Conservation (phyloP, 345 rosid species). For the Trapa incisa region DNA sequence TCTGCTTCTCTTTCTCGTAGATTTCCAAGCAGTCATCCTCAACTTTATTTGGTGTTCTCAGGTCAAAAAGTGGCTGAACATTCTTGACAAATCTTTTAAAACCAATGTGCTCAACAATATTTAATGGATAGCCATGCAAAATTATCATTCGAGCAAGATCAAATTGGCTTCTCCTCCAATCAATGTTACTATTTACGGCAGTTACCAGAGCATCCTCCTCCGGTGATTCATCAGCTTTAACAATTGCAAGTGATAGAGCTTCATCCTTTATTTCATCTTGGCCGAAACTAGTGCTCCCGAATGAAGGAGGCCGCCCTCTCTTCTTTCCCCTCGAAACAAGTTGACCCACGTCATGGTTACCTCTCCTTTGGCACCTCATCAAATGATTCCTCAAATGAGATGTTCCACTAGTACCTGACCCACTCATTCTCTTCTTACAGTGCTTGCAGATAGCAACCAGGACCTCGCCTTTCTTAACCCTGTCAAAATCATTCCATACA, state of each 20-base stretch:
- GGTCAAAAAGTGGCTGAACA: slow-evolving; percentile 56
- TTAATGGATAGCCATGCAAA: slow-evolving; percentile 54
- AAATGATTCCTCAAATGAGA: slow-evolving; percentile 75
- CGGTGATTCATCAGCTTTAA: slow-evolving; percentile 36
- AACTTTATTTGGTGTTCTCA: slow-evolving; percentile 34
- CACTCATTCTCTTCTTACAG: slow-evolving; percentile 65
- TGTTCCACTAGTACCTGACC: slow-evolving; percentile 77
- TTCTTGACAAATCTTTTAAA: slow-evolving; percentile 58
- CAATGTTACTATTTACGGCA: slow-evolving; percentile 16
- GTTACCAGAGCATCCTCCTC: slow-evolving; percentile 21
- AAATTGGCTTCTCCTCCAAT: slow-evolving; percentile 56
- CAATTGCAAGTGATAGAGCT: slow-evolving; percentile 31
- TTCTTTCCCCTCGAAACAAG: slow-evolving; percentile 41
- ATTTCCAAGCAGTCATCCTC: slow-evolving; percentile 74
- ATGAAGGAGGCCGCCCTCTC: slow-evolving; percentile 32
- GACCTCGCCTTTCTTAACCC: slow-evolving; percentile 54
- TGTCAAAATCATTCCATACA: slow-evolving; percentile 84
- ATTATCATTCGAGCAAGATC: slow-evolving; percentile 73
- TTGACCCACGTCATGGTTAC: slow-evolving; percentile 23
- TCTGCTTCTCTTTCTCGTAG: slow-evolving; percentile 49
- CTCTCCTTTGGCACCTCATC: slow-evolving; percentile 51
- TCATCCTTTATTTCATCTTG: slow-evolving; percentile 41
- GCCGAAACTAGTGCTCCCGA: slow-evolving; percentile 18
- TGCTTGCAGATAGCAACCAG: slow-evolving; percentile 66
- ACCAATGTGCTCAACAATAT: slow-evolving; percentile 63